Evolutionary conservation across 2,329 filamentous ascomycete genomes (phyloP).

Genomic region (Phaeoacremonium minimum): DNA sequence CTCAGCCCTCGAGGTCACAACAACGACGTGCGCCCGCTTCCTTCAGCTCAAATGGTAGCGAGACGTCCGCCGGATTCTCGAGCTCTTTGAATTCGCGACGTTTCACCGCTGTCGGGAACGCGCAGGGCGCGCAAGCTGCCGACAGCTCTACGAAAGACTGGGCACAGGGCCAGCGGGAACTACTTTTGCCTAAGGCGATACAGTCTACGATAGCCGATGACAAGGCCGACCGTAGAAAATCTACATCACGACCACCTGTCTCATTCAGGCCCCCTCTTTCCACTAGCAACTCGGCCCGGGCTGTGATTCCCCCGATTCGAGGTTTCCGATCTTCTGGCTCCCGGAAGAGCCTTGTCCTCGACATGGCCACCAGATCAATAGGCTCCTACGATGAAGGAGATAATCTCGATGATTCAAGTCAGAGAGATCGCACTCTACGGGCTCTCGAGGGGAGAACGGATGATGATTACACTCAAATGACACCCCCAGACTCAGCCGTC

Average conservation of each 20-base stretch:
- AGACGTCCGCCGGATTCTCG: slow-evolving; percentile 23
- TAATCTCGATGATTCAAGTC: slow-evolving; percentile 31
- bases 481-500: slow-evolving; percentile 33
- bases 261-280: slow-evolving; percentile 41
- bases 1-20: slow-evolving; percentile 21
- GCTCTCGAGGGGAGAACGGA: slow-evolving; percentile 43
- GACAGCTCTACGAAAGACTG: slow-evolving; percentile 27
- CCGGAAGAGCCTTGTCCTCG: slow-evolving; percentile 48
- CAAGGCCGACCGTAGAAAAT: slow-evolving; percentile 26
- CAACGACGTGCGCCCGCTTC: slow-evolving; percentile 33
- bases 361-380: slow-evolving; percentile 43
- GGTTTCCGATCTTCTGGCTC: slow-evolving; percentile 53
- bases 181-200: slow-evolving; percentile 39
- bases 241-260: slow-evolving; percentile 41
- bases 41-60: slow-evolving; percentile 28
- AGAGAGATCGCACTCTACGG: slow-evolving; percentile 45
- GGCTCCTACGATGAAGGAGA: slow-evolving; percentile 41
- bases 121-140: slow-evolving; percentile 14
- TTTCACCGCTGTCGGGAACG: slow-evolving; percentile 23
- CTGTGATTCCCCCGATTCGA: slow-evolving; percentile 48
- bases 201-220: slow-evolving; percentile 43
- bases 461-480: slow-evolving; percentile 30
- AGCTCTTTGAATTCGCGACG: slow-evolving; percentile 25
- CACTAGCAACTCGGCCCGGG: slow-evolving; percentile 20
- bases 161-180: slow-evolving; percentile 40